Evolutionary conservation across 75 land plant species (phyloP).

Genomic region (Selaginella moellendorffii): DNA sequence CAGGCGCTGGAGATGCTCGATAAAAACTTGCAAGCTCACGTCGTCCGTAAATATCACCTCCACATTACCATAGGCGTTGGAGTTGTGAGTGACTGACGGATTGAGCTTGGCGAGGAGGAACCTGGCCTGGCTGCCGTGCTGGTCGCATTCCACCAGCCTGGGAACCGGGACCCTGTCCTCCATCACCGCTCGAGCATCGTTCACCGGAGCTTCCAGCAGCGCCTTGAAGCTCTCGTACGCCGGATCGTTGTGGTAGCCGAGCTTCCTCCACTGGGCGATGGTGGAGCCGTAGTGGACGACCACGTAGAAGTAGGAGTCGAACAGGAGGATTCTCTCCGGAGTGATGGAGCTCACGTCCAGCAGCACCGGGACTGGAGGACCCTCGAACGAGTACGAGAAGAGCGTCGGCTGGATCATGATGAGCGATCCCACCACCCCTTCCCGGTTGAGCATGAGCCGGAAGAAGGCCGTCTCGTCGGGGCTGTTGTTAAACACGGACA

Average conservation of each 20-base stretch:
- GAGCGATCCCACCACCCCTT: slow-evolving; percentile 69
- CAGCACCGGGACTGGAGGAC: slow-evolving; percentile 89
- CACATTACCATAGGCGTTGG: slow-evolving; percentile 25
- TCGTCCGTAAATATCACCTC: slow-evolving; percentile 72
- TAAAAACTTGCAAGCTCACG: slow-evolving; percentile 63
- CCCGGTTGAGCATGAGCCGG: slow-evolving; percentile 76
- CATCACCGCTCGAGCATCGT: slow-evolving; percentile 62
- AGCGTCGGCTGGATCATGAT: slow-evolving; percentile 98
- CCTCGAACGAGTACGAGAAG: slow-evolving; percentile 82
- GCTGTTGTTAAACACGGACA: slow-evolving; percentile 55
- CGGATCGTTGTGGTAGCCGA: slow-evolving; percentile 87
- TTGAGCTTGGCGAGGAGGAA: slow-evolving; percentile 73
- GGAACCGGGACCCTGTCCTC: slow-evolving; percentile 71
- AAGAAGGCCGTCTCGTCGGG: slow-evolving; percentile 98
- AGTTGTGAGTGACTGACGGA: slow-evolving; percentile 62
- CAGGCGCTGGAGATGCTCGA: slow-evolving; percentile 62
- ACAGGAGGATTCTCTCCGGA: slow-evolving; percentile 69
- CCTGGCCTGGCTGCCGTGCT: slow-evolving; percentile 85
- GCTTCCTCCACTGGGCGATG: slow-evolving; percentile 94
- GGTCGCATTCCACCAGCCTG: slow-evolving; percentile 76
- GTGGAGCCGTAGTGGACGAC: slow-evolving; percentile 93
- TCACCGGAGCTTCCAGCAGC: slow-evolving; percentile 70
- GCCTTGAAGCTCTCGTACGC: slow-evolving; percentile 76
- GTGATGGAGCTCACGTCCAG: slow-evolving; percentile 76
- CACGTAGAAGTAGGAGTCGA: slow-evolving; percentile 86